Evolutionary conservation across 2,329 filamentous ascomycete species (phyloP), one percentile per base, ranked within the genome.

Genomic region (Penicillium polonicum): DNA sequence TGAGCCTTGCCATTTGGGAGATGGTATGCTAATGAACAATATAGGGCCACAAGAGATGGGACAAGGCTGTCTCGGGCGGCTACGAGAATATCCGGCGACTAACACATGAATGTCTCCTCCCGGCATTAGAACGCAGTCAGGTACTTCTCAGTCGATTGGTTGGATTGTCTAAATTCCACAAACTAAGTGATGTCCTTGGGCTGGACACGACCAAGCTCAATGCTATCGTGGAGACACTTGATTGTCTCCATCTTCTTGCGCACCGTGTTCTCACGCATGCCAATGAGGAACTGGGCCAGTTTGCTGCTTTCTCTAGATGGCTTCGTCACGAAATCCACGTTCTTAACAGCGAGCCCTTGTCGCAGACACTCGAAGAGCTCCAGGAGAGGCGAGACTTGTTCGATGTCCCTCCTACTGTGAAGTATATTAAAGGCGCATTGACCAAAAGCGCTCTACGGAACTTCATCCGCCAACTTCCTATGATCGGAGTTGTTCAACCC

Each of bases 21-120:
- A 43, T 8, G 17, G 21, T 29, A 10, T 12, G 29, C 53, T 69
- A 39, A 65, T 58, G 36, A 39, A 25, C 17, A 3, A 21, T 3
- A 21, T 50, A 94, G 88, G 92, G 92, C 0, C 90, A 96, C 67
- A 97, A 96, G 75, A 83, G 94, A 48, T 99, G 94, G 94, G 92
- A 97, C 62, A 95, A 93, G 69, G 88, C 90, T 6, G 89, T 95
- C 2, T 82, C 85, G 2, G 85, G 86, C 4, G 91, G 92, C 1
- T 87, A 97, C 21, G 87, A 90, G 59, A 88, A 86, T 53, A 82
- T 97, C 10, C 85, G 91, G 49, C 84, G 85, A 52, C 81, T 97
- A 13, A 81, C 92, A 0, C 92, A 96, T 69, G 88, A 96, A 70
- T 92, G 95, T 71, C 86, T 97, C 51, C 81, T 97, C 2, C 94